Base-by-base conservation (phyloP, 148 eudicot genomes). In the Drosera capensis region DNA sequence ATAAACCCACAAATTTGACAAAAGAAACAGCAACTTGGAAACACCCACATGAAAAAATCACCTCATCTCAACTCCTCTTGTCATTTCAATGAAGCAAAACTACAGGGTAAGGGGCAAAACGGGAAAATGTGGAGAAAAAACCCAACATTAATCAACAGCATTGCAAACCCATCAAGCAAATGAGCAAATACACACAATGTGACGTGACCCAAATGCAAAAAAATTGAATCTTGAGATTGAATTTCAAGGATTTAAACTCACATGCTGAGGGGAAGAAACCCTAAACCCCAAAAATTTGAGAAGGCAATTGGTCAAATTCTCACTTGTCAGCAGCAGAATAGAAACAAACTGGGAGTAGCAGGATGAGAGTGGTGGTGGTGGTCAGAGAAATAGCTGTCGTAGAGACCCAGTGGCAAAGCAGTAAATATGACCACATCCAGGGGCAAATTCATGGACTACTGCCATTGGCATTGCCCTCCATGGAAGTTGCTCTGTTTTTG, bases 181-280 rank as follows among this genome's bases (percentile, higher is more conserved):
- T 54, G 42, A 65, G 48, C 51, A 57, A 55, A 59, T 54, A 42
- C 57, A 73, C 52, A 52, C 56, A 69, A 49, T 29, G 25, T 46
- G 50, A 67, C 53, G 45, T 40, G 66, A 54, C 77, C 65, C 59
- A 43, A 51, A 40, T 43, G 45, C 56, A 49, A 60, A 67, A 61
- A 46, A 56, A 19, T 25, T 16, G 20, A 52, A 76, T 62, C 70
- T 57, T 61, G 31, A 57, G 54, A 54, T 70, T 54, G 79, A 64
- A 74, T 48, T 47, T 39, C 43, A 43, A 39, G 40, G 19, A 16
- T n/a, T 74, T 74, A 77, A 54, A 48, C 52, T 57, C n/a, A 48
- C 50, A 65, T 70, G 60, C 70, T 26, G 37, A 60, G 45, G 46
- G 28, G 38, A 43, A 42, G 34, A 71, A 55, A 38, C 56, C 62